Evolutionary conservation across 352 stramenopile species (phyloP).

Genomic region (Phytopythium chamaehyphon): DNA sequence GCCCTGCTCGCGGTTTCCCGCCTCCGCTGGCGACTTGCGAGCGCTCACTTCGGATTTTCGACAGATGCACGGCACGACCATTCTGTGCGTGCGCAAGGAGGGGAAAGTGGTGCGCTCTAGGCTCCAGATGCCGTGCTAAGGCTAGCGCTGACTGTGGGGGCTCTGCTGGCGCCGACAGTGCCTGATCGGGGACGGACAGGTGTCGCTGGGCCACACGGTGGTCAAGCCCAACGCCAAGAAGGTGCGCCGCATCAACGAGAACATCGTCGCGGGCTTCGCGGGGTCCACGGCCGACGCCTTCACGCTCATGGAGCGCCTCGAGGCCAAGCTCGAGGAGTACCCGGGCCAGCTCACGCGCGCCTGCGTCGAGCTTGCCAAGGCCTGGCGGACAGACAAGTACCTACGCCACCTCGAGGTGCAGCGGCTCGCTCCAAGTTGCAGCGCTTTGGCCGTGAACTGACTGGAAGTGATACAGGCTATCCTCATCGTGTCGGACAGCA

Average conservation of each 20-base stretch:
- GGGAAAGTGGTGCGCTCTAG: slow-evolving; percentile 91
- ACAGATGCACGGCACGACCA: slow-evolving; percentile 96
- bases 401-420: slow-evolving; percentile 91
- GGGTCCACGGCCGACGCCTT: slow-evolving; percentile 97
- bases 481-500: slow-evolving; percentile 94
- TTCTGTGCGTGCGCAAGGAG: slow-evolving; percentile 97
- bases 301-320: slow-evolving; percentile 97
- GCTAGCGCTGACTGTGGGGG: background rate
- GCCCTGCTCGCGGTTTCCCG: background rate
- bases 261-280: slow-evolving; percentile 96
- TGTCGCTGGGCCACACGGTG: slow-evolving; percentile 93
- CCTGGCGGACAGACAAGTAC: slow-evolving; percentile 99
- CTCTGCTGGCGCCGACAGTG: slow-evolving; percentile 32
- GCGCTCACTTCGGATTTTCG: background rate
- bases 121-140: too few relatives aligned
- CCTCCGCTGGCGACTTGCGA: background rate
- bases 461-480: slow-evolving; percentile 34
- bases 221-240: slow-evolving; percentile 99
- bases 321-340: slow-evolving; percentile 98
- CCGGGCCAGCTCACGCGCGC: slow-evolving; percentile 94
- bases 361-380: slow-evolving; percentile 99
- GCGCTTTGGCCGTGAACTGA: background rate
- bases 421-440: background rate
- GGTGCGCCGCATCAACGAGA: slow-evolving; percentile 93
- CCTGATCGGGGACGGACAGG: slow-evolving; percentile 98